Evolutionary conservation across 1,139 yeast genomes (phyloP), one percentile per base, ranked within the genome.

Genomic region (Geotrichum macrosporum): DNA sequence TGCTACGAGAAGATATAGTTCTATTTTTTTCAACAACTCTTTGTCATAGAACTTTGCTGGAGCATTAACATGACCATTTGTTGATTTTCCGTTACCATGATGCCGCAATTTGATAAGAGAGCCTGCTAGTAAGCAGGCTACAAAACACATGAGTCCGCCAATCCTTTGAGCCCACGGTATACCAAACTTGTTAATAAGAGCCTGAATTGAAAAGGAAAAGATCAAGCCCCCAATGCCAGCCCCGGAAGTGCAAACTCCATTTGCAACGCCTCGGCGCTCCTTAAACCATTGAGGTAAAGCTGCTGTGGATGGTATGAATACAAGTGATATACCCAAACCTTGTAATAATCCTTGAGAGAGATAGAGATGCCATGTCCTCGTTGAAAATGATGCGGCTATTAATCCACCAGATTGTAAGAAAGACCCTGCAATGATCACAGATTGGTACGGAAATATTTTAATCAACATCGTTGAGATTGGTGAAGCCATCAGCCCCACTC

Each of bases 121-220:
- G 18, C 71, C 65, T 1, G 76, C 68, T 5, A 68, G 39, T 0
- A 61, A 22, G 40, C 69, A 55, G 39, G 69, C 58, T 5, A 64
- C 59, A 1, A 72, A 67, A 32, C 72, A 66, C 19, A 70, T 65
- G 31, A 75, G 61, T 0, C 78, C 81, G 34, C 75, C 67, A 74
- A 80, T 74, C 52, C 89, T 65, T 50, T 82, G 68, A 0, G 87
- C 82, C 89, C 88, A 81, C 48, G 70, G 84, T 56, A 77, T 70
- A 0, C 84, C 81, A 5, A 79, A 71, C 15, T 63, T 63, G 26
- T 72, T 58, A 40, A 72, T 68, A 61, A 71, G 57, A 26, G 69
- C 64, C 41, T 70, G 65, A 18, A 66, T 65, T 0, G 73, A 62
- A 20, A 72, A 55, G 4, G 73, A 66, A 53, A 68, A 72, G 13